These are phyloP conservation scores for Leccinum olivaceopallidum DNA, from an alignment of 768 basidiomycete genomes.

Conservation along the genomic window DNA sequence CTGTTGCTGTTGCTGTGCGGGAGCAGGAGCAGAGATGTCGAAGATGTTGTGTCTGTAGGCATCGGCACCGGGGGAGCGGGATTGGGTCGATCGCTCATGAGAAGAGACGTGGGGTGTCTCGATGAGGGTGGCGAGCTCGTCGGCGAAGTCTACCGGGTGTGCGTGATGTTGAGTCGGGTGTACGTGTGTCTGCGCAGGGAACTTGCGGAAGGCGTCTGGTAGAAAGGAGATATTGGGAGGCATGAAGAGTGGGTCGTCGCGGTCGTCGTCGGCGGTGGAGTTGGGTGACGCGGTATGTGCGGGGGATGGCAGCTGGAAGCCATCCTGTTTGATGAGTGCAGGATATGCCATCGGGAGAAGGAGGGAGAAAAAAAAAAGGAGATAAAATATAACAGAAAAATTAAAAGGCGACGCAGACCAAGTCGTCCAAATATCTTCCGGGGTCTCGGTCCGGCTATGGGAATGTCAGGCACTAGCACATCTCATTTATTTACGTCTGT, in stretches of 20 bases:
- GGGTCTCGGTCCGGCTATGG: constrained; percentile 37
- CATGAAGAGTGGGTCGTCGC: constrained; percentile 42
- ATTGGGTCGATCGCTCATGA: constrained; percentile 46
- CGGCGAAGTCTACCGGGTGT: constrained; percentile 54
- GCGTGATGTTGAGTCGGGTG: constrained; percentile 15
- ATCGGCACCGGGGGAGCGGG: constrained; percentile 40
- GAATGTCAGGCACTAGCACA: constrained; percentile 23
- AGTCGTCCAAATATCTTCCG: constrained; percentile 22
- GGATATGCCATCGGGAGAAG: constrained; percentile 29
- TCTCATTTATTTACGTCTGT: constrained; percentile 10
- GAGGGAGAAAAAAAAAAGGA: background rate
- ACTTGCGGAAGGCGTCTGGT: constrained; percentile 57
- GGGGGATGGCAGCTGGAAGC: constrained; percentile 64
- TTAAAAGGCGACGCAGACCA: background rate
- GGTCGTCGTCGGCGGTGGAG: constrained; percentile 31
- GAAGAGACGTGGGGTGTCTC: constrained; percentile 34
- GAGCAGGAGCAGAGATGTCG: constrained; percentile 54
- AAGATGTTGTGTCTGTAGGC: constrained; percentile 59
- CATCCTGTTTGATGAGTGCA: constrained; percentile 59
- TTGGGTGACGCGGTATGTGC: constrained; percentile 32
- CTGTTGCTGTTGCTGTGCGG: constrained; percentile 32
- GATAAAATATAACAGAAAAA: no score
- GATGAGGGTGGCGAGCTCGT: constrained; percentile 68
- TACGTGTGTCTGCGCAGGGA: constrained; percentile 32
- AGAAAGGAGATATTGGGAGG: constrained; percentile 47